These are phyloP conservation scores for Colletotrichum agaves DNA, from an alignment of 2,329 filamentous ascomycete genomes.

Conservation along the genomic window DNA sequence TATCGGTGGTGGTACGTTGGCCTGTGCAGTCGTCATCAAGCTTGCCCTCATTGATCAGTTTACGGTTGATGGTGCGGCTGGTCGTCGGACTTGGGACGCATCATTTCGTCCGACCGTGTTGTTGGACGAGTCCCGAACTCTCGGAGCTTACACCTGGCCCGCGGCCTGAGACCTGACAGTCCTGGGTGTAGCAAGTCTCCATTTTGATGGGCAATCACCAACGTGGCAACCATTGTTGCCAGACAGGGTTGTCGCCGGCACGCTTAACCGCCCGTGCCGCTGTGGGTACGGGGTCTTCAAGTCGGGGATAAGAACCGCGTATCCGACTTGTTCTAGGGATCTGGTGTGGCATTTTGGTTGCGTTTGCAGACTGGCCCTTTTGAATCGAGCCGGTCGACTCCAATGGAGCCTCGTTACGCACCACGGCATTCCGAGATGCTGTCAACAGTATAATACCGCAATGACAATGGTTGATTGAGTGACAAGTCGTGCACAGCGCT, in stretches of 20 bases:
- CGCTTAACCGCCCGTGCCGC: conserved; percentile 3
- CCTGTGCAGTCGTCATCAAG: conserved; percentile 6
- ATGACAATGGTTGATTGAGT: too few relatives aligned
- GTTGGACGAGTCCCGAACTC: conserved; percentile 17
- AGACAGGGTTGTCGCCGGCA: conserved; percentile 1
- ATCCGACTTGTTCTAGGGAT: not conserved
- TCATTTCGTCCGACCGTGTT: conserved; percentile 8
- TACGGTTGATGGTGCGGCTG: conserved; percentile 13
- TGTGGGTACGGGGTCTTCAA: not conserved
- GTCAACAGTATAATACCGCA: not conserved
- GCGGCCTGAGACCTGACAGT: conserved; percentile 13
- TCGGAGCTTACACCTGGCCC: conserved; percentile 15
- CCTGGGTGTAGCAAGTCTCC: conserved; percentile 15
- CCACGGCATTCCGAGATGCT: not conserved
- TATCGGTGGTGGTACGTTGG: conserved; percentile 3
- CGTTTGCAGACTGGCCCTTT: not conserved
- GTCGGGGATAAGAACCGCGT: too few relatives aligned
- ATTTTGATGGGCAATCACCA: conserved; percentile 29
- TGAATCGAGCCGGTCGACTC: not conserved
- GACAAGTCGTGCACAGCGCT: too few relatives aligned
- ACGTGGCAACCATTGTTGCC: conserved; percentile 28
- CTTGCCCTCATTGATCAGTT: conserved; percentile 25
- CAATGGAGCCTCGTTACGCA: not conserved
- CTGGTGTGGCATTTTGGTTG: not conserved
- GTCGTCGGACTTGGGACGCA: conserved; percentile 1